Evolutionary conservation across 345 rosid genomes (phyloP).

Genomic region (Isatis tinctoria): DNA sequence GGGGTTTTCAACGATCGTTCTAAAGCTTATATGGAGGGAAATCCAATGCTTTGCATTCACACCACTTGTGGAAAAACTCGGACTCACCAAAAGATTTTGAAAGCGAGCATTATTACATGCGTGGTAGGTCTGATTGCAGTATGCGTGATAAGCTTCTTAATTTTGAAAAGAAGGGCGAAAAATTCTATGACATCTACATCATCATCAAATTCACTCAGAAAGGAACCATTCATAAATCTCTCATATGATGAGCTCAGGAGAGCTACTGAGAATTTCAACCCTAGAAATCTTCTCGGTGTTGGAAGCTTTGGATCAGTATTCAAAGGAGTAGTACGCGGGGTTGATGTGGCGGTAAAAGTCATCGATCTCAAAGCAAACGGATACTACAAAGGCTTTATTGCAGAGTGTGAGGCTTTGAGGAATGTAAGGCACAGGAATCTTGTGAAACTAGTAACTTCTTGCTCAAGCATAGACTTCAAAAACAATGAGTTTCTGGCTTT

Average conservation of each 20-base stretch:
- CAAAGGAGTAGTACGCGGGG: conserved; percentile 29
- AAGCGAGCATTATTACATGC: conserved; percentile 13
- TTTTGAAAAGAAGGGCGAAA: conserved; percentile 22
- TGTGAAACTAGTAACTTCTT: conserved; percentile 48
- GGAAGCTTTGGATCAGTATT: conserved; percentile 45
- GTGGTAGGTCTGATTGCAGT: conserved; percentile 1
- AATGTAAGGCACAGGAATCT: conserved; percentile 51
- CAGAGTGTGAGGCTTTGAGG: conserved; percentile 49
- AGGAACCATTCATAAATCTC: conserved; percentile 33
- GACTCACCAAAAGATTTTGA: background rate
- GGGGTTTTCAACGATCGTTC: conserved; percentile 34
- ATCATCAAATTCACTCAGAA: conserved; percentile 7
- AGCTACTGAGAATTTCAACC: conserved; percentile 39
- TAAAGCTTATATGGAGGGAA: conserved; percentile 28
- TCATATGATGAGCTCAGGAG: conserved; percentile 43
- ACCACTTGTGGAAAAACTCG: conserved; percentile 7
- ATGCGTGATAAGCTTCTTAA: conserved; percentile 13
- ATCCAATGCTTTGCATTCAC: conserved; percentile 34
- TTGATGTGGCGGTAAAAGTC: conserved; percentile 41
- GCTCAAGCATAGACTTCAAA: conserved; percentile 43
- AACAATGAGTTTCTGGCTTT: conserved; percentile 49
- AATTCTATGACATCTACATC: background rate
- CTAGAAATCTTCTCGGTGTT: conserved; percentile 38
- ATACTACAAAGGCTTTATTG: conserved; percentile 41
- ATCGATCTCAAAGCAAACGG: conserved; percentile 34